Evolutionary conservation across 768 basidiomycete genomes (phyloP).

Genomic region (Dacryopinax primogenitus): DNA sequence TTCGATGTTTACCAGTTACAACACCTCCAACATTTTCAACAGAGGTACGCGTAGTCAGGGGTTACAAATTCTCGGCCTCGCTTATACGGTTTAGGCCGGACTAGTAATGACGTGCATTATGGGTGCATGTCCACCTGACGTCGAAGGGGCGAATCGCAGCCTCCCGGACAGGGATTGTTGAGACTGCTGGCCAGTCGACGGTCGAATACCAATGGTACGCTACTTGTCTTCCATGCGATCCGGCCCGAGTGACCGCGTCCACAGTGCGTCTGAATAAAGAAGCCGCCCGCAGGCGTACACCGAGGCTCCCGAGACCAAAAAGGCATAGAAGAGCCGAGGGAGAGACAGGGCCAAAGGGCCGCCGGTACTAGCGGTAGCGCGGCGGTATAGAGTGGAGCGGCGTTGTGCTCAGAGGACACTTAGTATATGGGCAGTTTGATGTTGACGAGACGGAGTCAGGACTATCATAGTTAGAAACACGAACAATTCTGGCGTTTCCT

Average conservation of each 20-base stretch:
- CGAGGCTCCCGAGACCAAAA: not conserved
- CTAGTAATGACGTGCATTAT: not conserved
- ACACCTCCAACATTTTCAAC: too few relatives aligned
- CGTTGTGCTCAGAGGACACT: too few relatives aligned
- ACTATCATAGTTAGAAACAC: too few relatives aligned
- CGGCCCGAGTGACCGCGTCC: not conserved
- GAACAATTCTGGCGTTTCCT: not conserved
- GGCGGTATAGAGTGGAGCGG: too few relatives aligned
- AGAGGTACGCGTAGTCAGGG: too few relatives aligned
- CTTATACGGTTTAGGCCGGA: not conserved
- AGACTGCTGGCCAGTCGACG: not conserved
- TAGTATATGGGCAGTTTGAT: too few relatives aligned
- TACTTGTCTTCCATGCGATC: not conserved
- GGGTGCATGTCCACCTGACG: not conserved
- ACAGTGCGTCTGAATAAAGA: not conserved
- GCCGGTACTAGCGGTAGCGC: too few relatives aligned
- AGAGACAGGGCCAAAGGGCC: too few relatives aligned
- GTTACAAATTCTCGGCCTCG: too few relatives aligned
- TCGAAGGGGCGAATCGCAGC: not conserved
- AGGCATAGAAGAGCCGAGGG: not conserved
- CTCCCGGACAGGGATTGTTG: not conserved
- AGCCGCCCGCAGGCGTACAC: not conserved
- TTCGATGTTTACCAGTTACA: too few relatives aligned
- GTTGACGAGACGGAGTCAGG: too few relatives aligned
- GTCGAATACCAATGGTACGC: not conserved